Conservation (phyloP, 1,284 basidiomycete species). For the Ceratobasidium sp. region DNA sequence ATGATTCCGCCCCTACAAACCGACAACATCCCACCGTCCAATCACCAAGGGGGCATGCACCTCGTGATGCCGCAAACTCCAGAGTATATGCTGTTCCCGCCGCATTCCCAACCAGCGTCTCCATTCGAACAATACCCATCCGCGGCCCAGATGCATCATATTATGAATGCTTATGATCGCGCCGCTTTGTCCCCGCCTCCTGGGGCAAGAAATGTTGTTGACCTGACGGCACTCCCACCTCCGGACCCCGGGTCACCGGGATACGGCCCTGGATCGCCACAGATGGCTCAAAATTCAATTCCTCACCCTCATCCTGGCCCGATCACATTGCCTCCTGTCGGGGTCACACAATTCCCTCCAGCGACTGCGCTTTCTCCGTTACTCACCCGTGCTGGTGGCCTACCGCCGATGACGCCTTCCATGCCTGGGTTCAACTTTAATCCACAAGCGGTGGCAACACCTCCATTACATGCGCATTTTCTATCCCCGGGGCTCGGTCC, state of each 20-base stretch:
- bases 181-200: constrained; percentile 31
- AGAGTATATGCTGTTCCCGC: constrained; percentile 32
- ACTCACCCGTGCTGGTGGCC: constrained; percentile 35
- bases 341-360: constrained; percentile 30
- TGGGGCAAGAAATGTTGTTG: constrained; percentile 1
- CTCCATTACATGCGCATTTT: constrained; percentile 44
- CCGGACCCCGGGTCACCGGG: constrained; percentile 30
- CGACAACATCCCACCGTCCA: background rate
- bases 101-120: constrained; percentile 40
- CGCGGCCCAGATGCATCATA: constrained; percentile 19
- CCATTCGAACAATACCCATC: constrained; percentile 42
- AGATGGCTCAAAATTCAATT: background rate
- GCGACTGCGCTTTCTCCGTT: constrained; percentile 40
- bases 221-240: background rate
- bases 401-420: constrained; percentile 45
- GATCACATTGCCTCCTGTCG: constrained; percentile 42
- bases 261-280: constrained; percentile 30
- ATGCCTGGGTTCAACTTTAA: constrained; percentile 46
- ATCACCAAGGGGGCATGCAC: constrained; percentile 10
- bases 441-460: constrained; percentile 39
- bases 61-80: constrained; percentile 34
- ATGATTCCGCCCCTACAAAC: constrained; percentile 27
- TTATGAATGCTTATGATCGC: constrained; percentile 25
- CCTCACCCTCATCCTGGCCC: constrained; percentile 41
- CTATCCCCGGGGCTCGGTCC: constrained; percentile 45